Evolutionary conservation across 257 asterid species (phyloP), one percentile per base, ranked within the genome.

Genomic region (Dorcoceras hygrometricum): DNA sequence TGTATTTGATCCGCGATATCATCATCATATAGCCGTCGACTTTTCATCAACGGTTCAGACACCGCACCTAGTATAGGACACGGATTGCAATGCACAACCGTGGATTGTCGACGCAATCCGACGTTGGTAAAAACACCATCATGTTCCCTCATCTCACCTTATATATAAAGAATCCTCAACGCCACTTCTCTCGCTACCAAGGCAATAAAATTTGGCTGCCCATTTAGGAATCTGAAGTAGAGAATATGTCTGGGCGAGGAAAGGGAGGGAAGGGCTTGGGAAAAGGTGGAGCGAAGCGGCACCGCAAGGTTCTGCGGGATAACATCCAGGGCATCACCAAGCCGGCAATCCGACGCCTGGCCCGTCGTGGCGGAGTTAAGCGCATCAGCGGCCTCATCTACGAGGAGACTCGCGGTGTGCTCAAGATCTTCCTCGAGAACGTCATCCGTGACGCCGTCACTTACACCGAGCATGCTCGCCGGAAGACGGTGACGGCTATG

Each of bases 241-340:
- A 19, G 26, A 60, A 75, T 59, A 82, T 82, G 87, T 82, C 87
- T 5, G 87, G 85, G 56, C 72, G 85, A 61, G 87, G 87, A 36
- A 82, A 82, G 57, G 82, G 87, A 39, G 87, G 87, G 67, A 82
- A 82, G 68, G 87, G 87, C 19, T 77, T 82, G 78, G 85, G 87
- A 26, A 82, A 82, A 73, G 87, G 87, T 23, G 87, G 87, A 63
- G 87, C 87, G 3, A 82, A 82, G 78, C 75, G 87, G 2, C 87
- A 82, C 71, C 34, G 87, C 65, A 82, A 82, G 73, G 87, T 82
- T 3, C 81, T 82, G n/a, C 18, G 84, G 22, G 87, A 82, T 54
- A 77, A 80, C 78, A 82, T 82, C 25, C 87, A 82, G 71, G 87
- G 87, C 20, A 82, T 82, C 60, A 82, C 87, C 14, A 82, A 82